Evolutionary conservation across 768 basidiomycete genomes (phyloP).

Genomic region (Trametes sanguinea): DNA sequence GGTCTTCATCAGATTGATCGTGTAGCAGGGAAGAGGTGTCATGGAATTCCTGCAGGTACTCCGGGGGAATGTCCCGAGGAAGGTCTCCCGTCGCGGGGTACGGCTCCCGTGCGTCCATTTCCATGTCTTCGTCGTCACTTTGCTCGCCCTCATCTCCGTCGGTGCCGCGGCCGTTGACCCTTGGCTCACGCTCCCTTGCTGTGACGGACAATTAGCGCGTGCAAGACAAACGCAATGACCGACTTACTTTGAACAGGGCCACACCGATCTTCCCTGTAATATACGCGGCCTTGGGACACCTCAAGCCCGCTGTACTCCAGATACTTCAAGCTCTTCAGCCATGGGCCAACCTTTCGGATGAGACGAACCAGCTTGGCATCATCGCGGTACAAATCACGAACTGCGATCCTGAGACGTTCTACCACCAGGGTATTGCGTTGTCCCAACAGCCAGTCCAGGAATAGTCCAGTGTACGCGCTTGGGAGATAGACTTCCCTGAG

Average conservation of each 20-base stretch:
- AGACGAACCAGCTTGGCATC: slow-evolving; percentile 5
- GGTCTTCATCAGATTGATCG: too few relatives aligned
- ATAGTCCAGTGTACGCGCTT: not conserved
- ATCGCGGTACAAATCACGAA: slow-evolving; percentile 3
- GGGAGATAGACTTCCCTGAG: slow-evolving; percentile 2
- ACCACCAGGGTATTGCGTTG: not conserved
- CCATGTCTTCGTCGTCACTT: too few relatives aligned
- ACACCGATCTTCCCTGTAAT: not conserved
- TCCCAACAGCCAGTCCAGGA: slow-evolving; percentile 7
- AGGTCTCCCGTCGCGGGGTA: too few relatives aligned
- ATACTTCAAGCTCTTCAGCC: slow-evolving; percentile 1
- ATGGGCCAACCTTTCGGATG: slow-evolving; percentile 2
- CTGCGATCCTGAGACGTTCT: not conserved
- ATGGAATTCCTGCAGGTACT: too few relatives aligned
- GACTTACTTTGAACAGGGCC: not conserved
- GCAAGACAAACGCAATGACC: too few relatives aligned
- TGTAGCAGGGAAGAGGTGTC: too few relatives aligned
- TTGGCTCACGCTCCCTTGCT: too few relatives aligned
- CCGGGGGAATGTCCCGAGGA: too few relatives aligned
- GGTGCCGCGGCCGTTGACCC: too few relatives aligned
- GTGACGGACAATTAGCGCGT: too few relatives aligned
- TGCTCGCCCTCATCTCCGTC: too few relatives aligned
- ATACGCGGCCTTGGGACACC: not conserved
- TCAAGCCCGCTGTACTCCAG: not conserved
- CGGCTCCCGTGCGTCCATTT: too few relatives aligned